phyloP scores from a whole-genome alignment of 2,329 filamentous ascomycete genomes.

The Penicillium sp. region DNA sequence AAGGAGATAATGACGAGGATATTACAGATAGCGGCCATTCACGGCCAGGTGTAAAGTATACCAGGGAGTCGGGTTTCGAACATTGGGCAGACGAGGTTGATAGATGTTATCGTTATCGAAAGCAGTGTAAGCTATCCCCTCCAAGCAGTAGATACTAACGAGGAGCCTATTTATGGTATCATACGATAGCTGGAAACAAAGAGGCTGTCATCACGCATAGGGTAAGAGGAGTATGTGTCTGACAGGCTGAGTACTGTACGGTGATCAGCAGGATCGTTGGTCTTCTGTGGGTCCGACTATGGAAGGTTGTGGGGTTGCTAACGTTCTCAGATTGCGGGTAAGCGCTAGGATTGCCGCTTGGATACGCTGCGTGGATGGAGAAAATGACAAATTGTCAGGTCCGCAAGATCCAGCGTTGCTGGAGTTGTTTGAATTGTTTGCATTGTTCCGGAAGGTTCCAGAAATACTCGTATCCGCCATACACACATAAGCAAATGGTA shows the following conservation, averaged over 20 bases:
- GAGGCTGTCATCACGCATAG: neutral
- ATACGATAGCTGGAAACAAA: slow-evolving; percentile 4
- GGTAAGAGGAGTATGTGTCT: neutral
- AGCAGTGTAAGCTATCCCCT: slow-evolving; percentile 6
- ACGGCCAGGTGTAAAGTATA: slow-evolving; percentile 22
- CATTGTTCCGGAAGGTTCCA: slow-evolving; percentile 5
- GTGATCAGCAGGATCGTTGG: slow-evolving; percentile 7
- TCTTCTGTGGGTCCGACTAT: slow-evolving; percentile 3
- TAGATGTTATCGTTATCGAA: slow-evolving; percentile 10
- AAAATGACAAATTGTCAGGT: slow-evolving; percentile 8
- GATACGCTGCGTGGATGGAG: slow-evolving; percentile 4
- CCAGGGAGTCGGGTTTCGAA: slow-evolving; percentile 20
- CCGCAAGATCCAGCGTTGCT: slow-evolving; percentile 8
- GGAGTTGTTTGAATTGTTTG: slow-evolving; percentile 12
- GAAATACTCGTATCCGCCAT: slow-evolving; percentile 5
- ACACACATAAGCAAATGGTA: slow-evolving; percentile 1
- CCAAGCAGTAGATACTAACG: slow-evolving; percentile 2
- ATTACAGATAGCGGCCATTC: slow-evolving; percentile 21
- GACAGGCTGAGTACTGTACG: neutral
- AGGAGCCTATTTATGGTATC: slow-evolving; percentile 6
- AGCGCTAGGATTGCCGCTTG: slow-evolving; percentile 9
- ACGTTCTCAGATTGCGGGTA: slow-evolving; percentile 5
- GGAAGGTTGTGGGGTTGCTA: slow-evolving; percentile 5
- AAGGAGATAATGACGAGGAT: slow-evolving; percentile 6
- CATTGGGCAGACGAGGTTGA: slow-evolving; percentile 13